phyloP scores from a whole-genome alignment of 495 filamentous ascomycete species.

The Collariella sp. region DNA sequence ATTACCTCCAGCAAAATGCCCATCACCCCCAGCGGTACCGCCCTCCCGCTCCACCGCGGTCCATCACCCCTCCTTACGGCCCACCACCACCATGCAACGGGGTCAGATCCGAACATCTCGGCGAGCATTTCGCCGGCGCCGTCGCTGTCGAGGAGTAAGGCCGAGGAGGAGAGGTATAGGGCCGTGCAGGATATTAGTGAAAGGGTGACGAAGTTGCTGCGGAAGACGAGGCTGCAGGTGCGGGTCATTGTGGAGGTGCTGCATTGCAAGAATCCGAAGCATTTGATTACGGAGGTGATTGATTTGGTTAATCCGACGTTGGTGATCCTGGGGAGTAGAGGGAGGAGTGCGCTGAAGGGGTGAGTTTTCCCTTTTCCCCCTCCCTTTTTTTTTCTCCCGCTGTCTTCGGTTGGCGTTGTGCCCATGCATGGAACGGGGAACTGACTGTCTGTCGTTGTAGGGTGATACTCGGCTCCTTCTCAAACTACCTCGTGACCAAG shows the following conservation, averaged over 20 bases:
- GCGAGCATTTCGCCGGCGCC: conserved; percentile 35
- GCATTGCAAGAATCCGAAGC: conserved; percentile 92
- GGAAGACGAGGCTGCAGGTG: conserved; percentile 86
- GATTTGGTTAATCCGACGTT: conserved; percentile 87
- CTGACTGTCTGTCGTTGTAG: conserved; percentile 32
- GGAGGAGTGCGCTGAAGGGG: conserved; percentile 88
- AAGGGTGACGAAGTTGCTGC: conserved; percentile 69
- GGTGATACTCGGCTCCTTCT: conserved; percentile 89
- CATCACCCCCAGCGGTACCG: conserved; percentile 19
- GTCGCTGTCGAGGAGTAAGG: conserved; percentile 35
- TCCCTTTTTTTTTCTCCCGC: conserved; percentile 1
- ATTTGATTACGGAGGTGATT: conserved; percentile 81
- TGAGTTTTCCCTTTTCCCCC: conserved; percentile 35
- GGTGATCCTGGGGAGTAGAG: conserved; percentile 83
- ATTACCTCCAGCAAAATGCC: conserved; percentile 32
- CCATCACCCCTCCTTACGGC: conserved; percentile 9
- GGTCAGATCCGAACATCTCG: conserved; percentile 4
- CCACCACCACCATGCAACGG: too few species aligned
- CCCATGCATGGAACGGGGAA: background rate
- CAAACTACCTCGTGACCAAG: conserved; percentile 93
- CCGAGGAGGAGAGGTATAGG: conserved; percentile 67
- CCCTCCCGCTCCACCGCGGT: conserved; percentile 12
- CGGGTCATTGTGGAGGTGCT: conserved; percentile 90
- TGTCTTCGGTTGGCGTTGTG: too few species aligned
- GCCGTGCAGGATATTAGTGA: conserved; percentile 71